phyloP scores from a whole-genome alignment of 441 rosid genomes.

The Erodium texanum region DNA sequence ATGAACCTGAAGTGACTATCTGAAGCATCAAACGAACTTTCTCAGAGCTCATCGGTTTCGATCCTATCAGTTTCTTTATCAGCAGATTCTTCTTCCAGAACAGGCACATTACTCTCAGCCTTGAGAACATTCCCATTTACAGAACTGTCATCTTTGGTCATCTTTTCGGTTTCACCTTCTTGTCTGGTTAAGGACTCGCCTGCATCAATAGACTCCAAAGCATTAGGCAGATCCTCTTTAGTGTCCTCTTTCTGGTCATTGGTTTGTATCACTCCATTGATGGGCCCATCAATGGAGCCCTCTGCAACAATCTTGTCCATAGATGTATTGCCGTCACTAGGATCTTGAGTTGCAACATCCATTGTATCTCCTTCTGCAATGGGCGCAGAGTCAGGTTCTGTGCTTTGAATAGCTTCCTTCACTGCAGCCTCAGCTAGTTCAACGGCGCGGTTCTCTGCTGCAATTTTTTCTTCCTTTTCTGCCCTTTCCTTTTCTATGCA shows the following conservation, averaged over 20 bases:
- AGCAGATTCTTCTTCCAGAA: not conserved
- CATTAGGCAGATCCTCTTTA: conserved; percentile 6
- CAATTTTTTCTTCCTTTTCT: conserved; percentile 41
- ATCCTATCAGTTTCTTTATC: not conserved
- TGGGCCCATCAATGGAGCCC: too few relatives aligned
- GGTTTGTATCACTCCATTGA: too few relatives aligned
- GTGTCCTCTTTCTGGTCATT: too few relatives aligned
- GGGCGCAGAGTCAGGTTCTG: not conserved
- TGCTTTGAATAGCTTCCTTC: conserved; percentile 23
- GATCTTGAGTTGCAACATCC: too few relatives aligned
- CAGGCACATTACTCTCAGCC: not conserved
- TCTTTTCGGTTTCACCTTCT: conserved; percentile 7
- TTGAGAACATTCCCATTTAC: conserved; percentile 10
- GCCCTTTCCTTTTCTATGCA: conserved; percentile 28
- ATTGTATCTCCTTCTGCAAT: too few relatives aligned
- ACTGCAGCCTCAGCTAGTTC: conserved; percentile 22
- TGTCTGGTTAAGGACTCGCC: conserved; percentile 13
- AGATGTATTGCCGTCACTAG: too few relatives aligned
- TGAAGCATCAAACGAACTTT: not conserved
- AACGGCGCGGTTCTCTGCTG: conserved; percentile 27
- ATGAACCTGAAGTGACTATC: not conserved
- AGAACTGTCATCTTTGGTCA: conserved; percentile 10
- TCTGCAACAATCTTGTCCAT: too few relatives aligned
- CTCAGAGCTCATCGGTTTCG: not conserved
- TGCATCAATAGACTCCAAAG: conserved; percentile 7